These are phyloP conservation scores for Mimosa bimucronata DNA, from an alignment of 306 rosid species.

Conservation along the genomic window DNA sequence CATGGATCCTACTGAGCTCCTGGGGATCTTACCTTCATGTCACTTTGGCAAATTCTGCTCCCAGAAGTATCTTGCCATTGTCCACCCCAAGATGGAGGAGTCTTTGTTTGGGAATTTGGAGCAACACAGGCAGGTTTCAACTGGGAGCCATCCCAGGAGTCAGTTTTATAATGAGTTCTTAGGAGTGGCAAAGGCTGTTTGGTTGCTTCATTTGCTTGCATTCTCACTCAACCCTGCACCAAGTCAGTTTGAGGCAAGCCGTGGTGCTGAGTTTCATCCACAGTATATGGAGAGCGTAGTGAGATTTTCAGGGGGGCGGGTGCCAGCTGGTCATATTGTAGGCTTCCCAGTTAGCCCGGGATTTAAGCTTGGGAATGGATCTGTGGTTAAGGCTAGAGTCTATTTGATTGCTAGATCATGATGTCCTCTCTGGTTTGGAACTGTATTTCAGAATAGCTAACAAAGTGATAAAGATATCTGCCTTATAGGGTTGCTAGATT, in stretches of 20 bases:
- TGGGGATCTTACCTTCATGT: slow-evolving; percentile 84
- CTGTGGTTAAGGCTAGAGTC: slow-evolving; percentile 83
- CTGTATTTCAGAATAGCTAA: not conserved
- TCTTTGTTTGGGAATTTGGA: slow-evolving; percentile 90
- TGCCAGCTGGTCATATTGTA: slow-evolving; percentile 70
- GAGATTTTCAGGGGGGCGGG: slow-evolving; percentile 61
- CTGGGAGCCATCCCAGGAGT: slow-evolving; percentile 82
- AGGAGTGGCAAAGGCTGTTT: slow-evolving; percentile 76
- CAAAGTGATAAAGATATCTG: slow-evolving; percentile 13
- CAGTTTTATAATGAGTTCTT: slow-evolving; percentile 76
- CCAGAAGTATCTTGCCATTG: slow-evolving; percentile 83
- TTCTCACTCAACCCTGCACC: slow-evolving; percentile 91
- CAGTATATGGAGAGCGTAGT: slow-evolving; percentile 88
- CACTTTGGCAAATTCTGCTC: slow-evolving; percentile 91
- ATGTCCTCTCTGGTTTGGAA: not conserved
- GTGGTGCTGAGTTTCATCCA: slow-evolving; percentile 82
- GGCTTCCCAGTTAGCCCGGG: slow-evolving; percentile 91
- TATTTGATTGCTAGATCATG: slow-evolving; percentile 63
- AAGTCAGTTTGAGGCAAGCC: slow-evolving; percentile 84
- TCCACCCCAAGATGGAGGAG: slow-evolving; percentile 98
- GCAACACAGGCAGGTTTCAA: slow-evolving; percentile 68
- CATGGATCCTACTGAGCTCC: slow-evolving; percentile 92
- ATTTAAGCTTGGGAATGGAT: slow-evolving; percentile 84
- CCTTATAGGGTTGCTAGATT: slow-evolving; percentile 18
- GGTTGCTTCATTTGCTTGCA: slow-evolving; percentile 94